phyloP scores from a whole-genome alignment of 768 basidiomycete species.

The Rhodotorula kratochvilovae region DNA sequence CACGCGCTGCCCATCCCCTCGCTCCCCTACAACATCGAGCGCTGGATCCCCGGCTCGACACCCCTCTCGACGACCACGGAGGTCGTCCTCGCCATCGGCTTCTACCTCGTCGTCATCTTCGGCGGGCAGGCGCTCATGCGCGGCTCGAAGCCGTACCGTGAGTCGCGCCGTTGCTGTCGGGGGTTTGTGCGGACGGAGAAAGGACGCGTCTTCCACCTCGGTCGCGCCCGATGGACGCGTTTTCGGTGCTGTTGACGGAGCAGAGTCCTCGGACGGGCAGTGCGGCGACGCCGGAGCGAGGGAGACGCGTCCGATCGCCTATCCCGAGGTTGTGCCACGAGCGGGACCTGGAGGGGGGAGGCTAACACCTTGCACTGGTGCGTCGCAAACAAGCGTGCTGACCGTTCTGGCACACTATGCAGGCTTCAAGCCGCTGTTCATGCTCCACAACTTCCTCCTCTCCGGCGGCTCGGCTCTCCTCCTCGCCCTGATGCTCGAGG shows the following conservation, averaged over 20 bases:
- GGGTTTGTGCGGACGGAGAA: not conserved
- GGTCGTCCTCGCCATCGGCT: conserved; percentile 65
- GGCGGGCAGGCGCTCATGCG: conserved; percentile 78
- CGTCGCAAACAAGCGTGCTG: not conserved
- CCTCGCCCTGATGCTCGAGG: conserved; percentile 83
- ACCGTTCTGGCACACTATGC: not conserved
- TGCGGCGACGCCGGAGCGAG: not conserved
- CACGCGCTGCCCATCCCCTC: conserved; percentile 27
- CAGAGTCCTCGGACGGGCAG: too few species aligned
- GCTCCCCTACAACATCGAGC: conserved; percentile 18
- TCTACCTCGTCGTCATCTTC: conserved; percentile 86
- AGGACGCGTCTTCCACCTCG: not conserved
- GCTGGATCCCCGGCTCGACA: conserved; percentile 55
- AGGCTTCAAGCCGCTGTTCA: conserved; percentile 49
- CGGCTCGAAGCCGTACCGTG: conserved; percentile 62
- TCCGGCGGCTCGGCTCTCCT: conserved; percentile 77
- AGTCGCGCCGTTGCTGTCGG: conserved; percentile 1
- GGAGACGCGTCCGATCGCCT: not conserved
- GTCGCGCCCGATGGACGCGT: not conserved
- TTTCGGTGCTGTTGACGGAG: not conserved
- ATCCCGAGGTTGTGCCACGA: not conserved
- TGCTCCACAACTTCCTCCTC: conserved; percentile 77
- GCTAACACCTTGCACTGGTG: not conserved
- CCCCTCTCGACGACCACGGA: conserved; percentile 71
- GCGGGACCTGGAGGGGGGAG: too few species aligned